phyloP scores from a whole-genome alignment of 2,329 filamentous ascomycete genomes.

The Fusarium burgessii region DNA sequence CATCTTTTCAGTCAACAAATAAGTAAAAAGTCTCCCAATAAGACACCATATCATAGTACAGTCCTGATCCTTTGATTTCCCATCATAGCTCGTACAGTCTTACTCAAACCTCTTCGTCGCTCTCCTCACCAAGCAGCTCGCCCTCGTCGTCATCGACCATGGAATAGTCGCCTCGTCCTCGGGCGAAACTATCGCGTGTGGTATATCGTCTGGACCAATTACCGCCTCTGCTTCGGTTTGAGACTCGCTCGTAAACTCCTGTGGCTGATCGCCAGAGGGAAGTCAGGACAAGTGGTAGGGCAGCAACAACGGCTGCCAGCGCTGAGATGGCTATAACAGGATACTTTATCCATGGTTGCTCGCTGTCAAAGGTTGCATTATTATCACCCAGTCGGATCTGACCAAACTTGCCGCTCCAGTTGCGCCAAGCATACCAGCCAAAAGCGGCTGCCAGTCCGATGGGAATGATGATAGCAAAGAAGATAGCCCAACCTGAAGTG shows the following conservation, averaged over 20 bases:
- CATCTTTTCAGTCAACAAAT: constrained; percentile 21
- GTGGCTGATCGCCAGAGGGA: constrained; percentile 77
- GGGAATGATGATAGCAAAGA: constrained; percentile 86
- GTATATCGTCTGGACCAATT: constrained; percentile 78
- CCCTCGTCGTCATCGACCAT: constrained; percentile 94
- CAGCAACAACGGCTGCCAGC: constrained; percentile 67
- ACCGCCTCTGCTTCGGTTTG: constrained; percentile 62
- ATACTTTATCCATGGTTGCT: constrained; percentile 83
- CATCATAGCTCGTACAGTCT: constrained; percentile 35
- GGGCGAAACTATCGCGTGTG: constrained; percentile 88
- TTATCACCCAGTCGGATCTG: constrained; percentile 89
- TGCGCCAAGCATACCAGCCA: constrained; percentile 87
- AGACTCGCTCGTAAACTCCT: constrained; percentile 64
- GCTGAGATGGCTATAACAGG: constrained; percentile 81
- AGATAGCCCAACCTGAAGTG: constrained; percentile 78
- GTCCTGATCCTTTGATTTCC: constrained; percentile 6
- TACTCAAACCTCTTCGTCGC: constrained; percentile 81
- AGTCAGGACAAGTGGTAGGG: constrained; percentile 76
- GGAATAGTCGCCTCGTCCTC: constrained; percentile 87
- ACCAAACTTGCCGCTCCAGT: constrained; percentile 91
- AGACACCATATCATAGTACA: constrained; percentile 30
- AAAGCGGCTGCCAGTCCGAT: constrained; percentile 76
- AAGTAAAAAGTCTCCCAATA: constrained; percentile 20
- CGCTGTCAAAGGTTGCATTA: constrained; percentile 68
- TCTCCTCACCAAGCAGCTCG: constrained; percentile 91